These are phyloP conservation scores for Boletus coccyginus DNA, from an alignment of 768 basidiomycete genomes.

Conservation along the genomic window DNA sequence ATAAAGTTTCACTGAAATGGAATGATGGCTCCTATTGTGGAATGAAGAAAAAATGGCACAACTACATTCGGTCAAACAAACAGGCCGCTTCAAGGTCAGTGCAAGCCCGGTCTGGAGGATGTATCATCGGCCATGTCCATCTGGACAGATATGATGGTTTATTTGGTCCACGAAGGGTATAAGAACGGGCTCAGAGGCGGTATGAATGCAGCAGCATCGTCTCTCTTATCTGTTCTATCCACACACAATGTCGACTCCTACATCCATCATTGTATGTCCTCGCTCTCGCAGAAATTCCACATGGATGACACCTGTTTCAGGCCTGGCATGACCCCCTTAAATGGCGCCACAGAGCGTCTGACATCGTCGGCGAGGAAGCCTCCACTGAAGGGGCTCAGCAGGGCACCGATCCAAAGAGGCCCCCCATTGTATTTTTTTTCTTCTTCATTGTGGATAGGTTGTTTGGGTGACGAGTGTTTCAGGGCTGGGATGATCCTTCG, in stretches of 20 bases:
- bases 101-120: not conserved
- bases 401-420: too few species aligned
- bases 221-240: not conserved
- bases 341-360: too few species aligned
- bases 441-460: too few species aligned
- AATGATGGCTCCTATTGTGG: not conserved
- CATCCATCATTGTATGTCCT: not conserved
- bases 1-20: not conserved
- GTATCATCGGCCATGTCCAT: not conserved
- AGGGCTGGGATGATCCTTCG: not conserved
- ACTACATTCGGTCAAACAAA: too few species aligned
- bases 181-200: not conserved
- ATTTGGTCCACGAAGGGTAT: not conserved
- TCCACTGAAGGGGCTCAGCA: too few species aligned
- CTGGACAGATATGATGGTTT: not conserved
- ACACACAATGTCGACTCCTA: not conserved
- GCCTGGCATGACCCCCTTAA: not conserved
- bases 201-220: not conserved
- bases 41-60: not conserved
- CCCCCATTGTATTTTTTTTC: too few species aligned
- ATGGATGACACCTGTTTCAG: not conserved
- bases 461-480: too few species aligned
- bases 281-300: not conserved
- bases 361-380: too few species aligned
- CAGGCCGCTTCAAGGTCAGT: not conserved